These are phyloP conservation scores for Cladophialophora chaetospira DNA, from an alignment of 2,329 filamentous ascomycete genomes.

Conservation along the genomic window DNA sequence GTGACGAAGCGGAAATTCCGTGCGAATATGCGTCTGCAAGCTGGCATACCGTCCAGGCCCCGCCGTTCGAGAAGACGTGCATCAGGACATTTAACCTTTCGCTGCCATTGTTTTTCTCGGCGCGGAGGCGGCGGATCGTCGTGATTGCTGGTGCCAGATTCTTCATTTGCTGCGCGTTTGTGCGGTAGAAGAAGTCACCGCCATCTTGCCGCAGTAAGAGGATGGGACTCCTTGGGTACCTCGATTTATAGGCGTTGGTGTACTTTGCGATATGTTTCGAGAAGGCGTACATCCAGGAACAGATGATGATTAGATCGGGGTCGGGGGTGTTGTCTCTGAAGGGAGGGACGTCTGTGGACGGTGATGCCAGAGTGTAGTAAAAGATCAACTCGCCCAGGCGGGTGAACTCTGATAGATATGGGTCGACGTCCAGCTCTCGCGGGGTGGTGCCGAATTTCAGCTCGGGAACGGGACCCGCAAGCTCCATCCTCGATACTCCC, in stretches of 20 bases:
- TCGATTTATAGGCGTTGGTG: conserved; percentile 47
- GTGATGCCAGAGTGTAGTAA: conserved; percentile 6
- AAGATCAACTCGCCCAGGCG: conserved; percentile 23
- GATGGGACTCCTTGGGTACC: conserved; percentile 51
- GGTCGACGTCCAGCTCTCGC: neutral
- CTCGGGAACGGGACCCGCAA: conserved; percentile 19
- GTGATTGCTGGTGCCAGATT: conserved; percentile 45
- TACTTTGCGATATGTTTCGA: conserved; percentile 57
- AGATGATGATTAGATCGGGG: conserved; percentile 53
- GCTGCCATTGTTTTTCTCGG: neutral
- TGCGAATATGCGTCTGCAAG: conserved; percentile 41
- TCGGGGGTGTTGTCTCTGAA: neutral
- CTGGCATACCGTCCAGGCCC: conserved; percentile 46
- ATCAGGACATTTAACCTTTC: conserved; percentile 44
- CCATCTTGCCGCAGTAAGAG: conserved; percentile 51
- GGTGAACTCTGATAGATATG: conserved; percentile 20
- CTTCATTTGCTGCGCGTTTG: conserved; percentile 38
- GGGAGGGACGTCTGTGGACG: neutral
- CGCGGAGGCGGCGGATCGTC: conserved; percentile 40
- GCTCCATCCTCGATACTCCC: conserved; percentile 12
- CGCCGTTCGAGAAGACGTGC: conserved; percentile 59
- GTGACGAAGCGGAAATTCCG: no score
- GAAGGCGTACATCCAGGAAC: conserved; percentile 56
- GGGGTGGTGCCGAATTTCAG: no score
- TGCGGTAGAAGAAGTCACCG: conserved; percentile 40